Evolutionary conservation across 352 stramenopile species (phyloP).

Genomic region (Lagenidium sp.): DNA sequence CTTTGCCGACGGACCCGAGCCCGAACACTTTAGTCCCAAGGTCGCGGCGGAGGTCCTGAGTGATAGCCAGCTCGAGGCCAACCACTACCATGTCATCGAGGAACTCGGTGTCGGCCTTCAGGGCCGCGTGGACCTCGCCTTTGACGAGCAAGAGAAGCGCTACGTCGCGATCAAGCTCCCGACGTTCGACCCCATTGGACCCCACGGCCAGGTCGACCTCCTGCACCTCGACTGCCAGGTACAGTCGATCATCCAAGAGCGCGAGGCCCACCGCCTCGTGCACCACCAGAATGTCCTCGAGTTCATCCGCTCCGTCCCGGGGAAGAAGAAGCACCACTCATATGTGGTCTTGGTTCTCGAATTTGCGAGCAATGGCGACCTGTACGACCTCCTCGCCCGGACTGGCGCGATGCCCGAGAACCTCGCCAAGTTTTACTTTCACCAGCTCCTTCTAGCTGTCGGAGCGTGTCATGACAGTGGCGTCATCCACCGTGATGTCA

Average conservation of each 20-base stretch:
- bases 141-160: constrained; percentile 25
- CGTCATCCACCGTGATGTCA: constrained; percentile 84
- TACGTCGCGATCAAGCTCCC: constrained; percentile 56
- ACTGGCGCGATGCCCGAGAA: constrained; percentile 49
- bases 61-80: background rate
- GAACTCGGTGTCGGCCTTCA: constrained; percentile 52
- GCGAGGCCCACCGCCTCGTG: constrained; percentile 38
- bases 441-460: constrained; percentile 61
- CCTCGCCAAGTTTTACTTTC: constrained; percentile 61
- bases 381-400: constrained; percentile 79
- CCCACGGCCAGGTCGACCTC: constrained; percentile 20
- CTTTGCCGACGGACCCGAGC: too few species aligned
- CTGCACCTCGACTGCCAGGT: constrained; percentile 44
- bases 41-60: too few species aligned
- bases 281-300: constrained; percentile 12
- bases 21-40: too few species aligned
- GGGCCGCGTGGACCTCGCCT: constrained; percentile 45
- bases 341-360: constrained; percentile 74
- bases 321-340: constrained; percentile 24
- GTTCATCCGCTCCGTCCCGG: constrained; percentile 6
- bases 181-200: constrained; percentile 14
- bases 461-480: constrained; percentile 60
- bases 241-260: constrained; percentile 45
- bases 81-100: constrained; percentile 29
- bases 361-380: constrained; percentile 63